A percentile compares a stretch with the other conserved stretches of the same genome.
phyloP scores from a whole-genome alignment of 208 protist genomes.

The Entamoeba histolytica region DNA sequence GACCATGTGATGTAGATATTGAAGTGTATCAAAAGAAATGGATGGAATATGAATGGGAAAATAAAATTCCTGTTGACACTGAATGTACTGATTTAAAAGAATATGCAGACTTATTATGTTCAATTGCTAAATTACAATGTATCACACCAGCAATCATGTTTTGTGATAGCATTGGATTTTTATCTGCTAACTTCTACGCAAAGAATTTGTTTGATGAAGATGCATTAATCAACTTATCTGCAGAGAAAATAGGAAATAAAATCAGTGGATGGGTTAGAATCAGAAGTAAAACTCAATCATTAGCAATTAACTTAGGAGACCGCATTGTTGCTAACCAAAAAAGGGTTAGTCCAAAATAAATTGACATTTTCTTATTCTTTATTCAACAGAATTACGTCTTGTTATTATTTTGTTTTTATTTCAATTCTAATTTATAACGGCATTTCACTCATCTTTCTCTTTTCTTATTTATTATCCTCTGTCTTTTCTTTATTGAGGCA shows the following conservation, averaged over 20 bases:
- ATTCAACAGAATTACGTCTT: too few relatives aligned
- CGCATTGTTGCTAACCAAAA: neutral
- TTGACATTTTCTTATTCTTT: neutral
- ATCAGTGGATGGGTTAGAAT: neutral
- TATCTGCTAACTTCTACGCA: neutral
- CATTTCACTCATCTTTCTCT: too few relatives aligned
- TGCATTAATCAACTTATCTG: neutral
- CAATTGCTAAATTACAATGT: neutral
- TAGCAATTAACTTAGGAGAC: neutral
- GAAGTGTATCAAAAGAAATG: neutral
- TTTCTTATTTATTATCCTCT: too few relatives aligned
- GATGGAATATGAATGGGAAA: neutral
- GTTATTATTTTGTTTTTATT: too few relatives aligned
- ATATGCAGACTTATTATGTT: neutral
- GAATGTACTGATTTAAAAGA: neutral
- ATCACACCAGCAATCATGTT: neutral
- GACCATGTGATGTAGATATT: neutral
- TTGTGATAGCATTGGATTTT: neutral
- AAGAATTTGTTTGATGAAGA: neutral
- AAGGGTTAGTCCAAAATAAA: neutral
- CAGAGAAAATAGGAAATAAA: neutral
- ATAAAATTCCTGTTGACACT: neutral
- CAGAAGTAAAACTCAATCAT: neutral
- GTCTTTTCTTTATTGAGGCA: too few relatives aligned
- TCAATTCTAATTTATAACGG: too few relatives aligned